These are phyloP conservation scores for Fusarium oxysporum DNA, from an alignment of 2,329 filamentous ascomycete genomes.

Conservation along the genomic window DNA sequence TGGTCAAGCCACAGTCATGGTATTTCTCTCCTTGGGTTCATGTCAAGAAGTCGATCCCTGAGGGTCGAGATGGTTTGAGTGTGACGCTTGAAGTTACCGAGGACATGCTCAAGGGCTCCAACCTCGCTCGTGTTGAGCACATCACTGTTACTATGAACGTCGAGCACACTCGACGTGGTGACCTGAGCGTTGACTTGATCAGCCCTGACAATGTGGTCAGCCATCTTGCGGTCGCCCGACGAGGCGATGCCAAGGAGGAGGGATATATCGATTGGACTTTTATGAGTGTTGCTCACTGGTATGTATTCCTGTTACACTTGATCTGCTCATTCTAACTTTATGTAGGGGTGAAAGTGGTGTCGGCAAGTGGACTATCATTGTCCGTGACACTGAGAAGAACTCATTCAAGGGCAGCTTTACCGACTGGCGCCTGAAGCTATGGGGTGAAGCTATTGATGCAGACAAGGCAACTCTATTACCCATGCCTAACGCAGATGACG, in stretches of 20 bases:
- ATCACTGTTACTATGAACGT: slow-evolving; percentile 98
- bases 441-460: slow-evolving; percentile 87
- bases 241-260: slow-evolving; percentile 70
- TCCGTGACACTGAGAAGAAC: slow-evolving; percentile 87
- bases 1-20: slow-evolving; percentile 96
- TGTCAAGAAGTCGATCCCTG: slow-evolving; percentile 85
- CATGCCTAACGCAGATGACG: slow-evolving; percentile 84
- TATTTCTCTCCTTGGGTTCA: slow-evolving; percentile 93
- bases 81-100: slow-evolving; percentile 85
- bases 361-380: slow-evolving; percentile 90
- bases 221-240: slow-evolving; percentile 82
- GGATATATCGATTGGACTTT: slow-evolving; percentile 98
- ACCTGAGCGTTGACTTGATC: slow-evolving; percentile 90
- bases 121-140: slow-evolving; percentile 89
- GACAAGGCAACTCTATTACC: slow-evolving; percentile 79
- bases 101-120: slow-evolving; percentile 83
- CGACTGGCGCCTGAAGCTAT: slow-evolving; percentile 94
- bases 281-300: slow-evolving; percentile 98
- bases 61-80: slow-evolving; percentile 83
- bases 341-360: slow-evolving; percentile 85
- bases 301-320: slow-evolving; percentile 49
- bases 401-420: slow-evolving; percentile 80
- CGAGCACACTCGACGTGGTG: slow-evolving; percentile 85
- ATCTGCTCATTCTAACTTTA: slow-evolving; percentile 46
- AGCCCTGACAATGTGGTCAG: slow-evolving; percentile 86